Percentiles rank a stretch among this genome's conserved stretches.
These are phyloP conservation scores for Lactuca saligna DNA, from an alignment of 129 eudicot species.

Conservation along the genomic window DNA sequence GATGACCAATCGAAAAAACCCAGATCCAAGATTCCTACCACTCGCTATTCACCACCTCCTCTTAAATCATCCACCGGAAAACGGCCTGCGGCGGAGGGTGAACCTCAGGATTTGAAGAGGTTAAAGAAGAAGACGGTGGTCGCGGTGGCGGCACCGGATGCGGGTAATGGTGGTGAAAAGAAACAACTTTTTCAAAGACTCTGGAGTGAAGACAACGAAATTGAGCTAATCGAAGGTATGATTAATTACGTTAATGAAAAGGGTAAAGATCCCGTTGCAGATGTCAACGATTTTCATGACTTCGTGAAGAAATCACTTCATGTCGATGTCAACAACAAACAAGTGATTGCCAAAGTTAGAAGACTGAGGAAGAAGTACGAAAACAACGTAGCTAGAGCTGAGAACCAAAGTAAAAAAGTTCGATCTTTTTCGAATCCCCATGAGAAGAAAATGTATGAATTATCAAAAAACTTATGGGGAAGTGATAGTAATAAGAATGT, in stretches of 20 bases:
- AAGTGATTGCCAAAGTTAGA: conserved; percentile 49
- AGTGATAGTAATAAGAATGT: conserved; percentile 3
- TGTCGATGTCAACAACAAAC: conserved; percentile 52
- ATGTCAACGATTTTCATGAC: conserved; percentile 48
- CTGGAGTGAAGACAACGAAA: conserved; percentile 79
- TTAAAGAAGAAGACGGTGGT: conserved; percentile 40
- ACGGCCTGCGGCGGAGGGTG: conserved; percentile 39
- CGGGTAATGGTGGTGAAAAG: conserved; percentile 24
- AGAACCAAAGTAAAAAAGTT: conserved; percentile 37
- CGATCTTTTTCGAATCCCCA: conserved; percentile 51
- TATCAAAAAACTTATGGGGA: conserved; percentile 68
- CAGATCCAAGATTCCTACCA: conserved; percentile 40
- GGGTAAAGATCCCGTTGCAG: conserved; percentile 48
- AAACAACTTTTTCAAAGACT: conserved; percentile 57
- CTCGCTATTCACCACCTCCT: conserved; percentile 26
- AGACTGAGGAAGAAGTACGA: conserved; percentile 54
- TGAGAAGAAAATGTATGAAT: conserved; percentile 46
- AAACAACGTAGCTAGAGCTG: conserved; percentile 31
- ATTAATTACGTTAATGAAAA: conserved; percentile 41
- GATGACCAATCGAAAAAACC: conserved; percentile 28
- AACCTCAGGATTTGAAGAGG: conserved; percentile 29
- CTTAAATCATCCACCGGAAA: conserved; percentile 32
- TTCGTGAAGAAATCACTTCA: conserved; percentile 63
- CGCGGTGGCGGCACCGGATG: conserved; percentile 31
- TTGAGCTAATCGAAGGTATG: conserved; percentile 66